Evolutionary conservation across 1,139 yeast species (phyloP), one percentile per base, ranked within the genome.

Genomic region (Saccharomycopsis crataegensis): DNA sequence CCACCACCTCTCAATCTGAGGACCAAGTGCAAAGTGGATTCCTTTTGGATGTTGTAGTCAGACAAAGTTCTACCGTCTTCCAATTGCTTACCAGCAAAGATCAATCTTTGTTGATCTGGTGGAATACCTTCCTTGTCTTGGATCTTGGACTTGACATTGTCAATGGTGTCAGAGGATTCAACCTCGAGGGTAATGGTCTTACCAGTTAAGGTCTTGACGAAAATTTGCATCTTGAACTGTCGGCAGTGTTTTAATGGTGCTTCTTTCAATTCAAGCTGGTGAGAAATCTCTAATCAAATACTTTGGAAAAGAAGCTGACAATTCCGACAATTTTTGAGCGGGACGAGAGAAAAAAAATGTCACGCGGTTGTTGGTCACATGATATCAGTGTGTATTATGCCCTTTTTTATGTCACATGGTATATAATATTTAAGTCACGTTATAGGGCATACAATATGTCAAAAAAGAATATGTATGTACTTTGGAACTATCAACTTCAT

Each of bases 41-140:
- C 99, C 89, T 93, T 91, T 82, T 91, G 97, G 82, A 93, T 93
- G 94, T 91, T 91, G 96, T 93, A 93, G 84, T 93, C 99, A 68
- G 96, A 86, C 70, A 93, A 83, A 66, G 98, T 91, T 83, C 98
- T 89, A 71, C 97, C 97, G 70, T 93, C 98, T 81, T 91, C 98
- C 75, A 93, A 87, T 80, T 91, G 98, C 85, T 90, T 91, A 85
- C 99, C 99, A 75, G 98, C 98, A 75, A 93, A 93, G 88, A 93
- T 89, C 74, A 91, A 86, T 82, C 98, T 89, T 83, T 93, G 98
- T 78, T 91, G 97, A 77, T 91, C 98, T 69, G 98, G 96, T 77
- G 98, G 98, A 68, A 93, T 91, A 72, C 98, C 98, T 77, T 91
- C 97, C 83, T 89, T 89, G 84, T 90, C 98, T 81, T 90, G 97